A percentile compares a stretch with the other conserved stretches of the same genome.
phyloP scores from a whole-genome alignment of 164 flowering plant species.

The Kingdonia uniflora region DNA sequence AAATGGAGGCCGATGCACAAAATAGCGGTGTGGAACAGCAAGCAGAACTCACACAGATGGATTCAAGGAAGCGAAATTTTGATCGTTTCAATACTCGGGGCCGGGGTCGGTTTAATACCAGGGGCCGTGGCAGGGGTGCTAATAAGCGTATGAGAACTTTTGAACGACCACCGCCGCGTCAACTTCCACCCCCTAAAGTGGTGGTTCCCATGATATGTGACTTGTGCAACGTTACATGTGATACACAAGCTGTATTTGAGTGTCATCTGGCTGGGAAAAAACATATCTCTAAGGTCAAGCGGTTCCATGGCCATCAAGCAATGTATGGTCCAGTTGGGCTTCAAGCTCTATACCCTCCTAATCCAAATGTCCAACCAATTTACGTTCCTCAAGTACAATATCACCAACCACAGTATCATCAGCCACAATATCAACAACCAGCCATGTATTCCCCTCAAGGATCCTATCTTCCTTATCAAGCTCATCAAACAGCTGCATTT shows the following conservation, averaged over 20 bases:
- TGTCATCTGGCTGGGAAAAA: constrained; percentile 49
- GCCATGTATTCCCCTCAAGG: constrained; percentile 4
- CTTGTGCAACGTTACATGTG: constrained; percentile 47
- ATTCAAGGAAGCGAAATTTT: constrained; percentile 10
- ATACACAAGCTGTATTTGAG: constrained; percentile 37
- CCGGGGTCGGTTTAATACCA: constrained; percentile 26
- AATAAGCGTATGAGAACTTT: constrained; percentile 22
- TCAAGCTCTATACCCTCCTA: constrained; percentile 30
- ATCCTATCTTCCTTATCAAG: constrained; percentile 1
- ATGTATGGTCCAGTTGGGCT: constrained; percentile 24
- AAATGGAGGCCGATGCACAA: constrained; percentile 1
- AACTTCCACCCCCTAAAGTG: constrained; percentile 33
- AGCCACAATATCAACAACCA: constrained; percentile 1
- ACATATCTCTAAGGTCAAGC: constrained; percentile 33
- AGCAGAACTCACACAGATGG: constrained; percentile 10
- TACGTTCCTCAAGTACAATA: constrained; percentile 9
- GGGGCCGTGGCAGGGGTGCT: constrained; percentile 24
- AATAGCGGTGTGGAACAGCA: constrained; percentile 4
- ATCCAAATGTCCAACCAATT: constrained; percentile 12
- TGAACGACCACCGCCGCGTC: constrained; percentile 17
- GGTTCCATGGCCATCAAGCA: constrained; percentile 33
- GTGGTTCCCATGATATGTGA: constrained; percentile 36
- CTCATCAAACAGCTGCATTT: constrained; percentile 6
- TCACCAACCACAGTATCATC: no score
- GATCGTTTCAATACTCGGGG: constrained; percentile 14